Percentiles rank a stretch among this genome's conserved stretches.
These are phyloP conservation scores for Phytophthora meadii DNA, from an alignment of 352 stramenopile genomes.

Conservation along the genomic window DNA sequence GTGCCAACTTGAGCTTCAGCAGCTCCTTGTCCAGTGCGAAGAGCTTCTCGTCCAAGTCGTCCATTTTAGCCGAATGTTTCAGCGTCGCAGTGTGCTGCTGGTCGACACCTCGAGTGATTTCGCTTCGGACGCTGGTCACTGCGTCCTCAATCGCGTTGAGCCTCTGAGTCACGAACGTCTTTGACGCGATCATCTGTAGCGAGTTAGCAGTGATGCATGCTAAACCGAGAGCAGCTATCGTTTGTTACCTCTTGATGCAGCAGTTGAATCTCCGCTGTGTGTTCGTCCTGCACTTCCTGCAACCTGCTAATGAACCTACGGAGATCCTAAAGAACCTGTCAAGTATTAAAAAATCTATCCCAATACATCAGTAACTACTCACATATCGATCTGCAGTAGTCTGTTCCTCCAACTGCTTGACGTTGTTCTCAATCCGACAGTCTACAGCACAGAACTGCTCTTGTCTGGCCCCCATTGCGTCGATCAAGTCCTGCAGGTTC, in stretches of 20 bases:
- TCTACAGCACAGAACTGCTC: constrained; percentile 35
- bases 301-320: constrained; percentile 46
- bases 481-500: constrained; percentile 57
- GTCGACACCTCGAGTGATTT: constrained; percentile 38
- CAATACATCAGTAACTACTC: neutral
- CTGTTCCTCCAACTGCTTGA: constrained; percentile 43
- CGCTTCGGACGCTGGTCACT: constrained; percentile 46
- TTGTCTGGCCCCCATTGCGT: constrained; percentile 49
- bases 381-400: constrained; percentile 48
- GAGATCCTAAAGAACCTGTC: constrained; percentile 43
- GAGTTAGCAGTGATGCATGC: neutral
- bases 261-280: constrained; percentile 51
- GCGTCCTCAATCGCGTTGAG: constrained; percentile 53
- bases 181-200: constrained; percentile 31
- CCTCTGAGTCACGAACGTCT: constrained; percentile 49
- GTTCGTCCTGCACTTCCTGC: constrained; percentile 54
- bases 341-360: neutral
- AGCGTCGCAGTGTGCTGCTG: constrained; percentile 40
- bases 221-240: neutral
- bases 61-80: constrained; percentile 30
- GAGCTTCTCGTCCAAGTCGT: constrained; percentile 63
- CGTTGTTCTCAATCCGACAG: constrained; percentile 34
- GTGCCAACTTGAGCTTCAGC: constrained; percentile 65
- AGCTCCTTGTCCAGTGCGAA: constrained; percentile 73
- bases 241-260: constrained; percentile 50